These are phyloP conservation scores for Eimeria necatrix DNA, from an alignment of 169 alveolate genomes.

Conservation along the genomic window DNA sequence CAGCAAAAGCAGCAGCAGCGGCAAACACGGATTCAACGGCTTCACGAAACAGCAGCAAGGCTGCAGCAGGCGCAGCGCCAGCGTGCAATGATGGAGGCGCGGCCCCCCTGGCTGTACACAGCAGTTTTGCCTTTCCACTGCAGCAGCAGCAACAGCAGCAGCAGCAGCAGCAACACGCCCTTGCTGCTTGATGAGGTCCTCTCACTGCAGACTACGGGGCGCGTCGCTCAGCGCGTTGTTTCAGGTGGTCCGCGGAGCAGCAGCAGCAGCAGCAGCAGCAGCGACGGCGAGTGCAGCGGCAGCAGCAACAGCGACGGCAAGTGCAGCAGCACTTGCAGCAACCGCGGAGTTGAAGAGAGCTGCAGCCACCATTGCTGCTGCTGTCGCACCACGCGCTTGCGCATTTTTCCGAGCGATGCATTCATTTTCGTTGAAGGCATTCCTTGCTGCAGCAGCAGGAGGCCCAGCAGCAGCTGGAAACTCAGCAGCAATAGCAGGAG, in stretches of 20 bases:
- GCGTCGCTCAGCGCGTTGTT: background rate
- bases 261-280: constrained; percentile 42
- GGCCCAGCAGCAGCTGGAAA: background rate
- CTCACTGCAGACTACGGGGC: background rate
- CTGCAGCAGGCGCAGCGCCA: constrained; percentile 68
- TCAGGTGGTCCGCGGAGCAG: background rate
- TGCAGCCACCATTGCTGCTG: constrained; percentile 37
- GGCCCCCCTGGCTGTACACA: constrained; percentile 61
- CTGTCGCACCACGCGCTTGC: background rate
- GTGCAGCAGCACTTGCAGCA: background rate
- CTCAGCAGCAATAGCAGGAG: background rate
- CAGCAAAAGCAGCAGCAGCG: constrained; percentile 29
- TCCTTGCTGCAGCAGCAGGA: constrained; percentile 5
- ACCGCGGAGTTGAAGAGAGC: background rate
- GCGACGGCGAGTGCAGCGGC: background rate
- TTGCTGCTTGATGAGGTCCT: constrained; percentile 47
- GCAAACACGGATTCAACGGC: constrained; percentile 35
- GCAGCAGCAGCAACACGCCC: constrained; percentile 18
- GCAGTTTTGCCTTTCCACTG: constrained; percentile 46
- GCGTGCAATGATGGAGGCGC: constrained; percentile 28
- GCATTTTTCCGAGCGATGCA: constrained; percentile 42
- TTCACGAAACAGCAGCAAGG: constrained; percentile 23
- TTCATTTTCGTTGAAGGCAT: constrained; percentile 31
- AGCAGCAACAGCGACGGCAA: background rate
- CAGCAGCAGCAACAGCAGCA: constrained; percentile 30